These are phyloP conservation scores for Phytophthora podocarpi DNA, from an alignment of 352 stramenopile genomes.

Conservation along the genomic window DNA sequence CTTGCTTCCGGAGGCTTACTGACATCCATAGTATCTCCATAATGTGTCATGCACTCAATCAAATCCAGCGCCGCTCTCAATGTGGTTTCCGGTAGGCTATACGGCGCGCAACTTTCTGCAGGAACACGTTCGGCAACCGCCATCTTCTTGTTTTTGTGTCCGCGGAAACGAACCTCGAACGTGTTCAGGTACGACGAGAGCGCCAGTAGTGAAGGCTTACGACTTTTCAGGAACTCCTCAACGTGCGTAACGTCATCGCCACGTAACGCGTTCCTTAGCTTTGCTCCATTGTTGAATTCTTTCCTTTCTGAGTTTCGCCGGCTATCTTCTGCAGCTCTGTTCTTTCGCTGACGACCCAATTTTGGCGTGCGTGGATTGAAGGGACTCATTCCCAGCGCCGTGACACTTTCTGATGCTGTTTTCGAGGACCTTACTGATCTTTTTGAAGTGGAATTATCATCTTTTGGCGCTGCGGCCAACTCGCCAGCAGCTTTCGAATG, in stretches of 20 bases:
- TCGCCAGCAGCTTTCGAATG: too few species aligned
- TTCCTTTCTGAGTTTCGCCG: neutral
- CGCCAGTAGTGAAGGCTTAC: neutral
- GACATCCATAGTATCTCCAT: neutral
- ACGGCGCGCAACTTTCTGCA: neutral
- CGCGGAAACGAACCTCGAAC: neutral
- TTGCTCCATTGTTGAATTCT: conserved; percentile 1
- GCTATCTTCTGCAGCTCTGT: neutral
- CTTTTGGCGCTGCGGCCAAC: too few species aligned
- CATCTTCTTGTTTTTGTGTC: too few species aligned
- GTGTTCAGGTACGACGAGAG: neutral
- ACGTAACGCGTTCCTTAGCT: neutral
- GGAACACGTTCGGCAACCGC: too few species aligned
- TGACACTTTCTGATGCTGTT: too few species aligned
- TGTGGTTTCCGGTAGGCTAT: neutral
- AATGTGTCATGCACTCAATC: neutral
- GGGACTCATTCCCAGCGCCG: too few species aligned
- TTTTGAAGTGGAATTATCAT: too few species aligned
- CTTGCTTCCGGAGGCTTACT: neutral
- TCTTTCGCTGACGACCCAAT: neutral
- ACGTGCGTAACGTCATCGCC: conserved; percentile 1
- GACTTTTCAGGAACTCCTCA: neutral
- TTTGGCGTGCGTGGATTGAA: too few species aligned
- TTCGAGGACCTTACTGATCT: too few species aligned
- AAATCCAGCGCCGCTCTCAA: neutral